Conservation (phyloP, 2,329 filamentous ascomycete genomes). For the Pseudocercospora fijiensis region DNA sequence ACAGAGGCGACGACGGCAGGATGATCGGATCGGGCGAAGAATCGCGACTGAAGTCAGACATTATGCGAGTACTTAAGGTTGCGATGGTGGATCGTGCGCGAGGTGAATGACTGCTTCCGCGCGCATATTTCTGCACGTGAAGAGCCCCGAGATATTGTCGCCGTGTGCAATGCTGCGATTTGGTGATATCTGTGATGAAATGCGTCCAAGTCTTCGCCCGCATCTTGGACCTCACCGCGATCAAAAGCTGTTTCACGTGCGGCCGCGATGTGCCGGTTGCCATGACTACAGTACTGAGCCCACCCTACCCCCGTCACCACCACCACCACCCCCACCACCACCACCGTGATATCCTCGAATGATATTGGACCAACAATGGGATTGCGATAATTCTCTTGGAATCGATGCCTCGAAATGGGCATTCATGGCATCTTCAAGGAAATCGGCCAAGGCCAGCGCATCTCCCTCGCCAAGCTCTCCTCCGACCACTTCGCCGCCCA, state of each 20-base stretch:
- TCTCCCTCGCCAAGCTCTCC: slow-evolving; percentile 80
- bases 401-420: slow-evolving; percentile 13
- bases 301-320: neutral
- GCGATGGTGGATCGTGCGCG: neutral
- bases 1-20: slow-evolving; percentile 37
- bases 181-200: neutral
- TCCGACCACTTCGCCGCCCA: slow-evolving; percentile 71
- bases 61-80: slow-evolving; percentile 3
- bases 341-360: too few relatives aligned
- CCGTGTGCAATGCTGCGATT: neutral
- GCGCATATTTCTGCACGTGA: neutral
- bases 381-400: neutral
- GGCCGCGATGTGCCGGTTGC: neutral
- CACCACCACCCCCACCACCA: neutral
- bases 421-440: slow-evolving; percentile 77
- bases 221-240: neutral
- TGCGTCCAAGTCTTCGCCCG: neutral
- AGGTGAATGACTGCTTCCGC: neutral
- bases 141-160: neutral
- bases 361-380: neutral
- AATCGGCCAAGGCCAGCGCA: slow-evolving; percentile 74
- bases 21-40: slow-evolving; percentile 39
- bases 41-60: slow-evolving; percentile 22
- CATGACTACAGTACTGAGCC: slow-evolving; percentile 5
- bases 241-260: neutral